phyloP scores from a whole-genome alignment of 768 basidiomycete species.

The Tricholoma flavovirens region DNA sequence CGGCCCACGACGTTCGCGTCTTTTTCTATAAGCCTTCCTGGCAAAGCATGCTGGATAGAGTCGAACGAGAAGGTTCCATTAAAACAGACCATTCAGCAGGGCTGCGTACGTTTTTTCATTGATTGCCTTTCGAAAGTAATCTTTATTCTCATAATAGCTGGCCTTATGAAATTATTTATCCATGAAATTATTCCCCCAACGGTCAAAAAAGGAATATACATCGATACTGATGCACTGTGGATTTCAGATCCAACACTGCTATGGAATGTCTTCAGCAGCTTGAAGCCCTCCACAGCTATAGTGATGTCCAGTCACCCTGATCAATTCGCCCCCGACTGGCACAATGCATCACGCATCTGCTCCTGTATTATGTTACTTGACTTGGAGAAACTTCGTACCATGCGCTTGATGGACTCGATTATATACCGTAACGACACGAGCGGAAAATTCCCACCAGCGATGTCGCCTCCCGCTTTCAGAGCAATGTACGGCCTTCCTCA shows the following conservation, averaged over 20 bases:
- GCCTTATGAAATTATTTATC: conserved; percentile 49
- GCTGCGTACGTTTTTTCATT: conserved; percentile 30
- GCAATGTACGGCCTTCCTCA: conserved; percentile 38
- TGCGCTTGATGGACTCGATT: conserved; percentile 43
- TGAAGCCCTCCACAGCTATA: conserved; percentile 31
- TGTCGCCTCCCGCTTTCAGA: conserved; percentile 37
- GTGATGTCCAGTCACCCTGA: conserved; percentile 42
- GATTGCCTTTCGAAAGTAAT: background rate
- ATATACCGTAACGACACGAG: conserved; percentile 27
- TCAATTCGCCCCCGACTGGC: conserved; percentile 33
- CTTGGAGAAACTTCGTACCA: conserved; percentile 35
- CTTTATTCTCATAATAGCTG: conserved; percentile 25
- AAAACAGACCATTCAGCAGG: conserved; percentile 43
- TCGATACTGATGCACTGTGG: conserved; percentile 50
- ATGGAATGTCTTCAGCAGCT: conserved; percentile 35
- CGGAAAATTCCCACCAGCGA: conserved; percentile 22
- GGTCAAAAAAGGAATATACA: conserved; percentile 40
- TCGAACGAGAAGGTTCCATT: conserved; percentile 41
- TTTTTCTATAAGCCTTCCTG: conserved; percentile 37
- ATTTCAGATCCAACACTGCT: conserved; percentile 41
- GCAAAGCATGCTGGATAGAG: conserved; percentile 36
- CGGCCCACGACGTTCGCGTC: conserved; percentile 30
- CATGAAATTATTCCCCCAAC: conserved; percentile 42
- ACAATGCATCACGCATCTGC: conserved; percentile 42
- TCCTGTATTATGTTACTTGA: conserved; percentile 51